These are phyloP conservation scores for Fusarium palustre DNA, from an alignment of 2,329 filamentous ascomycete genomes.

Conservation along the genomic window DNA sequence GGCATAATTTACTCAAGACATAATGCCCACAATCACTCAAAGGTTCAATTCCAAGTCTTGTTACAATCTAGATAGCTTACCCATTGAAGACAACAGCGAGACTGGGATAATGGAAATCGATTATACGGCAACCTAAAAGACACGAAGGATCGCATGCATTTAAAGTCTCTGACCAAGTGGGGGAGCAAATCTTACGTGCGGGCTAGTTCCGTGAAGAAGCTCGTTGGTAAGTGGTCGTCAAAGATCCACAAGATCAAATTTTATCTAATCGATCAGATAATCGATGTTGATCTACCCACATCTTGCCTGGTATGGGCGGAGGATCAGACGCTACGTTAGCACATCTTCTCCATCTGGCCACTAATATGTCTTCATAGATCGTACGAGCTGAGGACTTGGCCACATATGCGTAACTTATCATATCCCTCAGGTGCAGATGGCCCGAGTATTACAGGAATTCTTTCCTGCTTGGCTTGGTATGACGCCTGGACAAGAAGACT, in stretches of 20 bases:
- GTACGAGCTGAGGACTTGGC: neutral
- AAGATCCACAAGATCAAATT: neutral
- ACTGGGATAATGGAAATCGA: neutral
- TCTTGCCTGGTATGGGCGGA: neutral
- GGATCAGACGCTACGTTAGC: neutral
- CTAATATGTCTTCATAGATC: neutral
- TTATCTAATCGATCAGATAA: constrained; percentile 9
- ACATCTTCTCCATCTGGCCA: neutral
- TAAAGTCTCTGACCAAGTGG: neutral
- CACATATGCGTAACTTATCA: neutral
- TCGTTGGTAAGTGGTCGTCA: neutral
- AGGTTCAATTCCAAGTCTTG: rapidly evolving
- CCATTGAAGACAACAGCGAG: neutral
- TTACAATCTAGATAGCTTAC: no score
- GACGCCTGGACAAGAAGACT: neutral
- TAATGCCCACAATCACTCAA: no score
- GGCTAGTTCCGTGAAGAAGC: neutral
- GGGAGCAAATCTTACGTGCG: neutral
- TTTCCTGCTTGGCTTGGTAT: neutral
- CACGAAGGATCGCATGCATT: neutral
- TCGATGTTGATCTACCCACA: neutral
- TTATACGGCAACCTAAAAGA: neutral
- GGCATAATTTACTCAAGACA: neutral
- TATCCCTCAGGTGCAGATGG: neutral
- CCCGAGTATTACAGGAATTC: neutral